Percentiles rank a stretch among this genome's conserved stretches.
Evolutionary conservation across 1,139 yeast genomes (phyloP).

Genomic region (Waltiozyma sp.): DNA sequence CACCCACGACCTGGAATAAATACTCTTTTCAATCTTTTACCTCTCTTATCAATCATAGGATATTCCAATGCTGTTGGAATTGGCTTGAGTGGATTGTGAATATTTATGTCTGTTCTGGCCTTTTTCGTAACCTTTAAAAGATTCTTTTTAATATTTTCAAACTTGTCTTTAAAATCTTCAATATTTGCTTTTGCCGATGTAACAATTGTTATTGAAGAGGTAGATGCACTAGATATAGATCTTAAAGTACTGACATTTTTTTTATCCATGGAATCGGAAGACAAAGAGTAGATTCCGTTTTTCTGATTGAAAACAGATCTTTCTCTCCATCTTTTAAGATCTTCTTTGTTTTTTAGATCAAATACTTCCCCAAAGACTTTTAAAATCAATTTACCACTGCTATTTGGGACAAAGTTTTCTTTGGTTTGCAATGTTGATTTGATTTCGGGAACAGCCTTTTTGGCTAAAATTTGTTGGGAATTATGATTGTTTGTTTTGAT

Average conservation of each 20-base stretch:
- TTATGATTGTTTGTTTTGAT: no score
- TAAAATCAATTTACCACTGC: background rate
- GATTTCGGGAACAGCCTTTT: background rate
- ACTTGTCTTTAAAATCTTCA: background rate
- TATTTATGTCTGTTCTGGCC: constrained; percentile 16
- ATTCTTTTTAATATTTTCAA: background rate
- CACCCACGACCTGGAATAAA: constrained; percentile 46
- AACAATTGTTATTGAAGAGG: background rate
- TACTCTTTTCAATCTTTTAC: constrained; percentile 32
- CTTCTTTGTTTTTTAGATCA: background rate
- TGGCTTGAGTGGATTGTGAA: constrained; percentile 14
- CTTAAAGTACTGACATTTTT: background rate
- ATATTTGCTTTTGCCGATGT: background rate
- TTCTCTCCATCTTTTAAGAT: background rate
- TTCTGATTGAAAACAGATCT: background rate
- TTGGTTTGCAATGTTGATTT: background rate
- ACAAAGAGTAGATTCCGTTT: background rate
- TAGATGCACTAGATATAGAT: background rate
- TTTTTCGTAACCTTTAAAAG: background rate
- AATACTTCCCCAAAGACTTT: background rate
- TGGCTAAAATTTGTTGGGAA: background rate
- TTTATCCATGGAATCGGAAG: background rate
- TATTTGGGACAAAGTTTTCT: background rate
- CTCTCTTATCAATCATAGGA: constrained; percentile 22
- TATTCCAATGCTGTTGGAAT: constrained; percentile 18